Evolutionary conservation across 2,329 filamentous ascomycete species (phyloP).

Genomic region (Aspergillus eucalypticola): DNA sequence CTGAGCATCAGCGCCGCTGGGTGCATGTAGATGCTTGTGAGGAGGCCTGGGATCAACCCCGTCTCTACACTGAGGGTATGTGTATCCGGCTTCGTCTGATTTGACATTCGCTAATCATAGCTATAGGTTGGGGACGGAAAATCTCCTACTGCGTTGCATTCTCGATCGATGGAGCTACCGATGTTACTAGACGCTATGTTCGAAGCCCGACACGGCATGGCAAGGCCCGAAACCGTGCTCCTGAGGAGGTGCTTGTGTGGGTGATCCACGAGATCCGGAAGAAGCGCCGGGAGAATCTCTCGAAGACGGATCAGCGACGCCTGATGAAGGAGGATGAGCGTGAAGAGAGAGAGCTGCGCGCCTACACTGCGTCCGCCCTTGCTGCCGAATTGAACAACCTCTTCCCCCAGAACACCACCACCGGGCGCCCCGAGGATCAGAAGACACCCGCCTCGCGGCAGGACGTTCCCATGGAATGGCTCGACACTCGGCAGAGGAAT

Average conservation of each 20-base stretch:
- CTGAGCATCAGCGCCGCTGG: constrained; percentile 89
- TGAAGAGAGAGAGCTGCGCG: constrained; percentile 50
- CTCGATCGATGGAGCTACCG: constrained; percentile 77
- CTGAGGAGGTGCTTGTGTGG: constrained; percentile 87
- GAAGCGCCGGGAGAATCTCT: constrained; percentile 78
- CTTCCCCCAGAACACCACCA: constrained; percentile 32
- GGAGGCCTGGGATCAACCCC: constrained; percentile 91
- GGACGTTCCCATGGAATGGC: constrained; percentile 37
- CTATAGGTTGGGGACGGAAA: constrained; percentile 82
- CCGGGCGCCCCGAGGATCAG: constrained; percentile 39
- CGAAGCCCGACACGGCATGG: constrained; percentile 58
- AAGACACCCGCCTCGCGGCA: constrained; percentile 43
- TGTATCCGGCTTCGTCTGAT: background rate
- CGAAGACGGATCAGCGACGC: constrained; percentile 67
- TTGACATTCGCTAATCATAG: constrained; percentile 14
- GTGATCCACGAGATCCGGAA: constrained; percentile 89
- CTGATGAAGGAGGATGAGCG: constrained; percentile 51
- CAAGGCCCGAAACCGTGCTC: constrained; percentile 72
- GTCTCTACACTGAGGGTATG: constrained; percentile 81
- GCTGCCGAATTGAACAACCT: constrained; percentile 48
- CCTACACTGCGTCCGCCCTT: constrained; percentile 48
- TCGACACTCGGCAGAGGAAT: constrained; percentile 29
- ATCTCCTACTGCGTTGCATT: constrained; percentile 98
- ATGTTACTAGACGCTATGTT: constrained; percentile 68
- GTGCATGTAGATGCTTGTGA: constrained; percentile 96